Evolutionary conservation across 768 basidiomycete species (phyloP).

Genomic region (Tephrocybe rancida): DNA sequence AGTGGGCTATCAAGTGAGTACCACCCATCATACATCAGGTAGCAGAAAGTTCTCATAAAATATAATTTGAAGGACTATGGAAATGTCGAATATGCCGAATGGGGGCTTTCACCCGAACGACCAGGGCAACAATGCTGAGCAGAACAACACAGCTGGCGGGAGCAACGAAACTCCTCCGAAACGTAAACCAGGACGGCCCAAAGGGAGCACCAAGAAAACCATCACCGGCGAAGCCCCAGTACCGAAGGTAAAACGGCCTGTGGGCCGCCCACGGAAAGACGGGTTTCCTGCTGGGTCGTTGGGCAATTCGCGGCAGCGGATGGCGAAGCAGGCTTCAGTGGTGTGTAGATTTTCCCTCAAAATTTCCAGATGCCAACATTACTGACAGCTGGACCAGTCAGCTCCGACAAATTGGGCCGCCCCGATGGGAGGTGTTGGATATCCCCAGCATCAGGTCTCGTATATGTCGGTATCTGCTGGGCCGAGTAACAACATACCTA

Average conservation of each 20-base stretch:
- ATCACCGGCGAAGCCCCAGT: conserved; percentile 35
- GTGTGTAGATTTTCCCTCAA: neutral
- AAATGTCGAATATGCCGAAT: conserved; percentile 19
- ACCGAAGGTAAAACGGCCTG: conserved; percentile 73
- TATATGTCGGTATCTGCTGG: conserved; percentile 1
- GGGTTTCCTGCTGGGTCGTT: conserved; percentile 80
- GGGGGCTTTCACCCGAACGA: conserved; percentile 11
- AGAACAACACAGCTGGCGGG: neutral
- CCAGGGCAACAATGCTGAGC: conserved; percentile 3
- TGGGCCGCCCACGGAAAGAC: conserved; percentile 81
- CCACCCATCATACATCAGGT: neutral
- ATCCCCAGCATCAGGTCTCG: conserved; percentile 3
- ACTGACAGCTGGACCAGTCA: neutral
- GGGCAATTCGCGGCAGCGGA: conserved; percentile 36
- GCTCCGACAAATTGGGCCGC: neutral
- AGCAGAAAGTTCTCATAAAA: neutral
- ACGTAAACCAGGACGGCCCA: conserved; percentile 75
- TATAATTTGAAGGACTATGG: conserved; percentile 10
- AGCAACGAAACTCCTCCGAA: conserved; percentile 34
- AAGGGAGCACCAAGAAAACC: conserved; percentile 78
- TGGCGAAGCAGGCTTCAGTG: conserved; percentile 12
- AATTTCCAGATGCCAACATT: neutral
- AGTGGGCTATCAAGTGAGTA: neutral
- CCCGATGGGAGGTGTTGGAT: conserved; percentile 8
- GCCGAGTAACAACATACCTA: conserved; percentile 22